These are phyloP conservation scores for Panicum miliaceum DNA, from an alignment of 176 grass and related monocot species.

Conservation along the genomic window DNA sequence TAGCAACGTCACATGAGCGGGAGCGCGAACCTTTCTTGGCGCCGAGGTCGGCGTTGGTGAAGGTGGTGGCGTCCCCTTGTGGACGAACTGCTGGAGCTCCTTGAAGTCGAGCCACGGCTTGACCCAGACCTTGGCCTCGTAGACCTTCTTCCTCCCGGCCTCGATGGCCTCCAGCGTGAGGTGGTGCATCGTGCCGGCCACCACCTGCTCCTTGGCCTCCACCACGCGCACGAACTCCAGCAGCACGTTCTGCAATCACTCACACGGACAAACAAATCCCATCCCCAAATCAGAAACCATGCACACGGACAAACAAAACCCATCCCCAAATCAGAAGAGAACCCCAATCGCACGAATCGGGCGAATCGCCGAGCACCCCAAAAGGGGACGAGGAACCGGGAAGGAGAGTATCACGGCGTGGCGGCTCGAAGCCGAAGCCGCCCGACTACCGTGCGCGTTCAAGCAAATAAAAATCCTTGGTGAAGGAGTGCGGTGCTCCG, in stretches of 20 bases:
- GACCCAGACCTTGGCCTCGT: constrained; percentile 94
- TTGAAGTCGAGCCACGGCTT: constrained; percentile 95
- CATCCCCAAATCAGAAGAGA: too few species aligned
- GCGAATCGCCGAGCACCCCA: too few species aligned
- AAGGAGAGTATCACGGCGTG: too few species aligned
- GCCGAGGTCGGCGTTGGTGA: constrained; percentile 64
- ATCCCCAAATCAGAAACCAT: too few species aligned
- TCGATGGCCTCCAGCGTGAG: constrained; percentile 83
- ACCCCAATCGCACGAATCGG: too few species aligned
- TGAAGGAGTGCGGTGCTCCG: too few species aligned
- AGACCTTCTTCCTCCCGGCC: constrained; percentile 80
- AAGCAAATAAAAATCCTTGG: too few species aligned
- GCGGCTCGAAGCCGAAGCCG: too few species aligned
- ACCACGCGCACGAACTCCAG: constrained; percentile 85
- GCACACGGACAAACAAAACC: too few species aligned
- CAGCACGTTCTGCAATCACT: constrained; percentile 85
- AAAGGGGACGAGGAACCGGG: too few species aligned
- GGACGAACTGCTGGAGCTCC: constrained; percentile 81
- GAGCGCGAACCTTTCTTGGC: constrained; percentile 53
- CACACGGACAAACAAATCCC: too few species aligned
- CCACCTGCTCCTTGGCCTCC: constrained; percentile 90
- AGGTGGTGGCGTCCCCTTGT: constrained; percentile 45
- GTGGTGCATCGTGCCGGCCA: constrained; percentile 82
- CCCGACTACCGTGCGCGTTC: too few species aligned
- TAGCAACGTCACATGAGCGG: background rate